Evolutionary conservation across 805 yeast species (phyloP).

Genomic region (Starmerella kuoi): DNA sequence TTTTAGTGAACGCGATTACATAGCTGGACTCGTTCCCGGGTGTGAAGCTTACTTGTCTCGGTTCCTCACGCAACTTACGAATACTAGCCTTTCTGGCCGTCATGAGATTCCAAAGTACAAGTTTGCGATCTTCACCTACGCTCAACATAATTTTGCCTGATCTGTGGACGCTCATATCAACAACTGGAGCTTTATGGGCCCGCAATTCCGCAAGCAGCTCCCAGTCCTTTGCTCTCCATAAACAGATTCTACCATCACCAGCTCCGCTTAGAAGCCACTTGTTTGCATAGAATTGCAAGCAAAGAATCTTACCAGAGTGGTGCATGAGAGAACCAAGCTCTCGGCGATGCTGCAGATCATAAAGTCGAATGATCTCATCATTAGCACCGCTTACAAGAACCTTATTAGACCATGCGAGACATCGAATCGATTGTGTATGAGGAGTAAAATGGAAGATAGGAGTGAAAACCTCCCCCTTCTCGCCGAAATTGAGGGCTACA

Average conservation of each 20-base stretch:
- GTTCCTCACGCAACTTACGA: constrained; percentile 35
- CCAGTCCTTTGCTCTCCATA: constrained; percentile 98
- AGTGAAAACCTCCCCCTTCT: constrained; percentile 44
- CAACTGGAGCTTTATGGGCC: constrained; percentile 76
- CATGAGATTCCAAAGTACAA: constrained; percentile 92
- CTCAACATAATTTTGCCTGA: constrained; percentile 81
- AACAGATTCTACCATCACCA: constrained; percentile 76
- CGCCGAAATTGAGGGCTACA: constrained; percentile 55
- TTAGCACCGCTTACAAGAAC: constrained; percentile 88
- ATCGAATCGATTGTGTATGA: constrained; percentile 75
- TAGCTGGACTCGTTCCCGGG: constrained; percentile 48
- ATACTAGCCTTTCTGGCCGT: constrained; percentile 87
- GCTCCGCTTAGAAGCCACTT: constrained; percentile 88
- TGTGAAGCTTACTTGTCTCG: constrained; percentile 41
- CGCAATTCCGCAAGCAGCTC: constrained; percentile 76
- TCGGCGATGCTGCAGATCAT: constrained; percentile 84
- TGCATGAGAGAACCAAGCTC: constrained; percentile 83
- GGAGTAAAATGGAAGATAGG: constrained; percentile 95
- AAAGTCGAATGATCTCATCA: constrained; percentile 89
- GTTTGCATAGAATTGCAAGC: constrained; percentile 43
- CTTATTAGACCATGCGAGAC: constrained; percentile 69
- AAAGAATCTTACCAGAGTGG: constrained; percentile 80
- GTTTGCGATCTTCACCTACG: constrained; percentile 72
- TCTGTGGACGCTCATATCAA: constrained; percentile 81
- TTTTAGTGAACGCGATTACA: constrained; percentile 51